These are phyloP conservation scores for Aspergillus fijiensis DNA, from an alignment of 2,329 filamentous ascomycete genomes.

Conservation along the genomic window DNA sequence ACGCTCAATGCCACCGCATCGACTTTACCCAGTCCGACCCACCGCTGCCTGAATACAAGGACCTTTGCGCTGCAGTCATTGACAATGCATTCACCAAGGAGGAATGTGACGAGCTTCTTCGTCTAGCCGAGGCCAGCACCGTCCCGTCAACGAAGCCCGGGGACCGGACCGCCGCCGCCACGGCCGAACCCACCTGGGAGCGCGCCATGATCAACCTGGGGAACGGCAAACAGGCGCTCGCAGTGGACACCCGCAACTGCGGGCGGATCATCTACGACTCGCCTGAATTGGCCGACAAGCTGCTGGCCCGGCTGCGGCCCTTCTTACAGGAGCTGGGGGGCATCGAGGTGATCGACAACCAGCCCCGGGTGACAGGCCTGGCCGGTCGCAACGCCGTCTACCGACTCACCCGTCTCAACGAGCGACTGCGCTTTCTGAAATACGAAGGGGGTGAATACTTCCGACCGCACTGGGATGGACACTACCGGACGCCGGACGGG, in stretches of 20 bases:
- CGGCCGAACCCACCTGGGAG: conserved; percentile 54
- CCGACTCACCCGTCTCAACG: conserved; percentile 57
- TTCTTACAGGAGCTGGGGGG: conserved; percentile 51
- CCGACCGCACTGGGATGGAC: conserved; percentile 66
- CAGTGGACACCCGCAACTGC: conserved; percentile 63
- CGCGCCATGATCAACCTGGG: conserved; percentile 69
- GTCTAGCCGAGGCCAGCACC: conserved; percentile 50
- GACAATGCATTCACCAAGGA: conserved; percentile 62
- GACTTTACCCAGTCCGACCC: conserved; percentile 52
- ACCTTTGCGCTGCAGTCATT: conserved; percentile 60
- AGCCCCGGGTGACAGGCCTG: conserved; percentile 47
- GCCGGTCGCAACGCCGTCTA: conserved; percentile 42
- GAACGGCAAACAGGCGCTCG: conserved; percentile 57
- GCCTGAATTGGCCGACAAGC: conserved; percentile 58
- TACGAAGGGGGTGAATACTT: conserved; percentile 75
- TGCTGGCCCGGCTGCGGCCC: conserved; percentile 59
- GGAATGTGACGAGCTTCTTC: conserved; percentile 62
- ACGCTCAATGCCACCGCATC: conserved; percentile 51
- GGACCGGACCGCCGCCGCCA: conserved; percentile 2
- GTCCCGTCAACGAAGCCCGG: conserved; percentile 11
- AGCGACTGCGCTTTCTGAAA: conserved; percentile 72
- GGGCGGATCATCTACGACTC: conserved; percentile 77
- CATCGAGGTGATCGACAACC: conserved; percentile 39
- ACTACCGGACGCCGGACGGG: conserved; percentile 58
- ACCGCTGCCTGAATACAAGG: conserved; percentile 53